Evolutionary conservation across 192 early-diverging fungal genomes (phyloP), one percentile per base, ranked within the genome.

Genomic region (Entomortierella lignicola): DNA sequence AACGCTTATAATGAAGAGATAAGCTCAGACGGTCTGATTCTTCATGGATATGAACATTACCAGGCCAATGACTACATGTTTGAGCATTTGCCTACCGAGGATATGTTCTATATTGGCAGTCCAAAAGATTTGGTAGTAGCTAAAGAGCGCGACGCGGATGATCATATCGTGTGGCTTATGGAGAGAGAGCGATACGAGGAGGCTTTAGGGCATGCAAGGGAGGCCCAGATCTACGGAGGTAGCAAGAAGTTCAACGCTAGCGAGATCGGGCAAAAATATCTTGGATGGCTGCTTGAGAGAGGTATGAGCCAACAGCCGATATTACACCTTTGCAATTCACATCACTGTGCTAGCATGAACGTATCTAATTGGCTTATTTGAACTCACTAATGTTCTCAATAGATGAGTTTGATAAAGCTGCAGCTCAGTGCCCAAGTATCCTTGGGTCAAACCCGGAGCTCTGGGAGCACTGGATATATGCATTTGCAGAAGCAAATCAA

Each of bases 41-140:
- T 99, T 13, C 85, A 92, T 65, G 95, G 96, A 25, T 97, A 88
- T 66, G 89, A 90, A 54, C 88, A 94, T 44, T 95, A 95, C 72
- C 93, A 95, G 75, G 91, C 96, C 43, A 97, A 98, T 71, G 97
- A 99, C 72, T 99, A 99, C 77, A 87, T 88, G 23, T 86, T 99
- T 58, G 94, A 93, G 48, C 84, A 84, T 68, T 83, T 87, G 34
- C 73, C 81, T 15, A 72, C 86, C 12, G 92, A 97, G 50, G 90
- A 93, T 55, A 90, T 93, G 64, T 99, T 94, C 81, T 98, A 96
- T 71, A 88, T 99, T 18, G 85, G 96, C 32, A 95, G 94, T 20
- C 98, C 98, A 5, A 97, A 97, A 80, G 95, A 98, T 83, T 88
- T 99, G 29, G 89, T 99, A 23, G 84, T 93, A 6, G 97, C 97